Conservation (phyloP, 1,139 yeast species). For the Taphrina deformans region DNA sequence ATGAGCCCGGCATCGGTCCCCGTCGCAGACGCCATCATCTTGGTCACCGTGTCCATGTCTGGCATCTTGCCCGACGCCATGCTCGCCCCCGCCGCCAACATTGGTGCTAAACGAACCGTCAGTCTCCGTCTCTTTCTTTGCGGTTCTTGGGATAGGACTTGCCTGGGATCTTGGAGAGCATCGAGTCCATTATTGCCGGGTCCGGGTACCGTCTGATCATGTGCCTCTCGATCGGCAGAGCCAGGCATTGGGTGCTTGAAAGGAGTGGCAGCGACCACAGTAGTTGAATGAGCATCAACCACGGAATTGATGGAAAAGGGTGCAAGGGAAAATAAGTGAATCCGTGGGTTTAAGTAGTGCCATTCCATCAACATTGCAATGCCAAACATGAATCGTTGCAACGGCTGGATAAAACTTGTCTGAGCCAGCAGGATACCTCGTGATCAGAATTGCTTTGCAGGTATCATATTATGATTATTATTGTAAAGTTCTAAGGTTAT, state of each 20-base stretch:
- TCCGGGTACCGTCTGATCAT: not conserved
- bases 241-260: not conserved
- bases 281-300: not conserved
- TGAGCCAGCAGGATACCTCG: too few species aligned
- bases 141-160: not conserved
- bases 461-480: too few species aligned
- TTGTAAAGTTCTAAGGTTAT: too few species aligned
- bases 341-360: too few species aligned
- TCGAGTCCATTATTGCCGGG: not conserved
- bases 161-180: not conserved
- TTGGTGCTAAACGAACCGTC: not conserved
- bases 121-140: not conserved
- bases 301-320: too few species aligned
- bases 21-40: not conserved
- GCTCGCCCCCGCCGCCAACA: conserved; percentile 3
- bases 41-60: not conserved
- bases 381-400: not conserved
- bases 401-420: not conserved
- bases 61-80: conserved; percentile 9
- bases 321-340: too few species aligned
- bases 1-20: not conserved
- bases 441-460: too few species aligned
- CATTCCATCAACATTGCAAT: too few species aligned
- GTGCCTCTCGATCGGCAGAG: not conserved
- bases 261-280: not conserved